Conservation (phyloP, 176 grass and related monocot genomes). For the Luzula sylvatica region DNA sequence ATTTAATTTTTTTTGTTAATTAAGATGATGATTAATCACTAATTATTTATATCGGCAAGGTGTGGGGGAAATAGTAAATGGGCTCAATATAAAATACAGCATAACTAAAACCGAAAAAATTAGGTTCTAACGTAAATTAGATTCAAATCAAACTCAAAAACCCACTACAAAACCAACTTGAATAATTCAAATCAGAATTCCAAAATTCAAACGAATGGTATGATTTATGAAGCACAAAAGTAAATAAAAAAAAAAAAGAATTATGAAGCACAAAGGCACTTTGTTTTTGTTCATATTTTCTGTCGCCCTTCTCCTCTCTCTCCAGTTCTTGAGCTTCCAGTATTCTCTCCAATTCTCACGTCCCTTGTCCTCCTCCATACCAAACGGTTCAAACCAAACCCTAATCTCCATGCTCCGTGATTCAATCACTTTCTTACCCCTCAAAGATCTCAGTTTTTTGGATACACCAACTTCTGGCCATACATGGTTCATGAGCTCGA, state of each 20-base stretch:
- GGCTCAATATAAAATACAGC: no score
- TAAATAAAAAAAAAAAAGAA: not conserved
- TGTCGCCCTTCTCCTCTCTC: constrained; percentile 16
- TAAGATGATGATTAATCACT: no score
- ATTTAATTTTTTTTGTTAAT: no score
- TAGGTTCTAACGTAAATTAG: not conserved
- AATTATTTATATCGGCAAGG: no score
- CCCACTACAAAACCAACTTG: not conserved
- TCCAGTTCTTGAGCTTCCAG: constrained; percentile 19
- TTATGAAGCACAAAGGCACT: not conserved
- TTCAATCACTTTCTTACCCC: constrained; percentile 40
- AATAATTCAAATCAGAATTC: not conserved
- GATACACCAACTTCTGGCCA: not conserved
- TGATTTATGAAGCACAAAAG: not conserved
- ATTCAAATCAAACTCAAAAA: not conserved
- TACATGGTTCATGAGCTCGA: constrained; percentile 54
- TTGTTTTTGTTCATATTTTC: constrained; percentile 19
- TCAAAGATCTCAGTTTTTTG: constrained; percentile 31
- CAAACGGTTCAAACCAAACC: not conserved
- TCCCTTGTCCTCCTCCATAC: not conserved
- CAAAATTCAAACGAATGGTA: not conserved
- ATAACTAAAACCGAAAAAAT: no score
- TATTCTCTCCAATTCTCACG: not conserved
- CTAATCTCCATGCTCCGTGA: constrained; percentile 20
- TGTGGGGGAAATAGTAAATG: no score